Conservation (phyloP, 106 monocot genomes). For the Dioscorea zingiberensis region DNA sequence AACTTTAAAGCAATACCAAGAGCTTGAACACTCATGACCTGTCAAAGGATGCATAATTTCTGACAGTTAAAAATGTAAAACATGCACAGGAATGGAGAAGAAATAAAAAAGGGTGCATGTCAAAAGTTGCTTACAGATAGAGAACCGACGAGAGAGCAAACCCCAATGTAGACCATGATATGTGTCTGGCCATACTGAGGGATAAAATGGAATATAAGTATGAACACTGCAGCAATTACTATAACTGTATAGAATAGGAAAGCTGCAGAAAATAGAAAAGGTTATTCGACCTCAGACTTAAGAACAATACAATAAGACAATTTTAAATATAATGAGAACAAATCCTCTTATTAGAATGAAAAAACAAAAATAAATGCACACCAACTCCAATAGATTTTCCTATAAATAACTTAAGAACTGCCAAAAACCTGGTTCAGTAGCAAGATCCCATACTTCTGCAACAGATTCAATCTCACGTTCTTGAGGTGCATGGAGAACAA, state of each 20-base stretch:
- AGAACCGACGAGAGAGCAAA: slow-evolving; percentile 76
- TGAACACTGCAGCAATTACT: slow-evolving; percentile 35
- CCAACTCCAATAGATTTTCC: not conserved
- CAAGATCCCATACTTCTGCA: slow-evolving; percentile 45
- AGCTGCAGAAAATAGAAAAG: slow-evolving; percentile 19
- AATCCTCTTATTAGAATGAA: not conserved
- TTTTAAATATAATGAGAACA: not conserved
- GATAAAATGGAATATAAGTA: slow-evolving; percentile 57
- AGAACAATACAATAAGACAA: too few relatives aligned
- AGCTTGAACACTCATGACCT: slow-evolving; percentile 74
- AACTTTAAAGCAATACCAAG: slow-evolving; percentile 66
- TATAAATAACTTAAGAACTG: not conserved
- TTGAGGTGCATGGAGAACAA: slow-evolving; percentile 74
- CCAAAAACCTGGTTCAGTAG: slow-evolving; percentile 61
- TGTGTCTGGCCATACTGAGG: slow-evolving; percentile 75
- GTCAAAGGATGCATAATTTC: not conserved
- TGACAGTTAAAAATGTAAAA: not conserved
- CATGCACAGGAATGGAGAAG: not conserved
- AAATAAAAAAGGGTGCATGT: not conserved
- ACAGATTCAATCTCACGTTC: slow-evolving; percentile 68
- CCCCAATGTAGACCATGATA: slow-evolving; percentile 49
- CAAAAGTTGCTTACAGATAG: slow-evolving; percentile 46
- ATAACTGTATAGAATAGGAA: slow-evolving; percentile 57
- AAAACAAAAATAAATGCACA: not conserved
- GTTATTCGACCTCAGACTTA: too few relatives aligned